Evolutionary conservation across 805 yeast genomes (phyloP), one percentile per base, ranked within the genome.

Genomic region (Metschnikowia henanensis): DNA sequence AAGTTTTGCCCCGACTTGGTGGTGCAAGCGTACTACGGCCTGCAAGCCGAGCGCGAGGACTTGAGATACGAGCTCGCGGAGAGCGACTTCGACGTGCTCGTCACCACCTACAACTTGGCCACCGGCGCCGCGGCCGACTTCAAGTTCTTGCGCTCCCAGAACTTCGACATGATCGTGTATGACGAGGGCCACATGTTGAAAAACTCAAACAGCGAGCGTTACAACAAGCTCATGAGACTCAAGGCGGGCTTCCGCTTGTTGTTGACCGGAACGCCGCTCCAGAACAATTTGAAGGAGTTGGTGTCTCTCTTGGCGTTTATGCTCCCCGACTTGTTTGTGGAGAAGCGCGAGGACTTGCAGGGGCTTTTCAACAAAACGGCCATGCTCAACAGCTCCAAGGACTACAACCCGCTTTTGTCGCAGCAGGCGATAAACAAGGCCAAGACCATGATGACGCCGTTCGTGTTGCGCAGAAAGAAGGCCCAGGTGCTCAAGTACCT

Each of bases 141-240:
- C 55, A 78, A 83, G 21, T 94, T 94, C 58, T 72, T 94, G 55
- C 81, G 81, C 58, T 74, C 78, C 50, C 80, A 83, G 56, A 74
- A 79, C 19, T 94, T 94, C 64, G 89, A 94, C 62, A 87, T 85
- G 52, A 81, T 95, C 47, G 92, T 94, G 1, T 94, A 88, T 60
- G 99, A 94, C 65, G 99, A 94, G 69, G 99, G 99, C 5, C 99
- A 94, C 68, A 78, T 99, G 60, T 75, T 94, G 60, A 94, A 94
- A 57, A 94, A 94, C 61, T 87, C 96, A 0, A 97, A 91, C 62
- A 83, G 94, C 22, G 91, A 98, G 0, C 70, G 94, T 31, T 94
- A 94, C 62, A 98, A 92, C 60, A 84, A 96, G 3, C 73, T 94
- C 46, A 78, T 75, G 56, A 86, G 84, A 51, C 89, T 94, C 70